Percentiles rank a stretch among this genome's conserved stretches.
Conservation (phyloP, 2,329 filamentous ascomycete genomes). For the Aureobasidium melanogenum region DNA sequence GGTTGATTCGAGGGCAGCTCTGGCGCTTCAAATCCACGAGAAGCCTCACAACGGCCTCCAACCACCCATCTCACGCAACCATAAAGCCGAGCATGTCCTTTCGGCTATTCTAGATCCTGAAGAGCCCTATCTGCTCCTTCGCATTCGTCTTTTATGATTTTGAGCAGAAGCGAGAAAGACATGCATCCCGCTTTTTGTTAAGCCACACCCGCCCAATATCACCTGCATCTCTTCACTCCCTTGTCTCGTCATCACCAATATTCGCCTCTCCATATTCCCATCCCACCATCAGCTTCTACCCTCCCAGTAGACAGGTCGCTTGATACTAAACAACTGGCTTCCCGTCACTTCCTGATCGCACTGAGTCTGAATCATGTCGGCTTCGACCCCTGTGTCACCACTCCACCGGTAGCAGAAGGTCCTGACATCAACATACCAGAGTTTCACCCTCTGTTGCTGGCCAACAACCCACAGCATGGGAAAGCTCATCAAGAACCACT, state of each 20-base stretch:
- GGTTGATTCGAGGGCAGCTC: neutral
- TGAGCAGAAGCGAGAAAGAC: neutral
- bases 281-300: neutral
- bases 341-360: neutral
- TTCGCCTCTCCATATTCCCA: neutral
- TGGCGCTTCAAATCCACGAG: neutral
- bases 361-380: conserved; percentile 10
- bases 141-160: neutral
- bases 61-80: neutral
- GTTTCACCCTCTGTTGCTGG: neutral
- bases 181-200: neutral
- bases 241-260: neutral
- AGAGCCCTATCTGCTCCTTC: neutral
- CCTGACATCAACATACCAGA: neutral
- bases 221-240: conserved; percentile 1
- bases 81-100: neutral
- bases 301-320: neutral
- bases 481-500: conserved; percentile 98
- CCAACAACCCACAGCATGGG: conserved; percentile 56
- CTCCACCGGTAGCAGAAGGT: neutral
- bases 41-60: conserved; percentile 3
- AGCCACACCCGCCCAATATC: conserved; percentile 8
- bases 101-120: neutral
- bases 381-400: conserved; percentile 3
- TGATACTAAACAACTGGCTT: neutral